phyloP scores from a whole-genome alignment of 2,329 filamentous ascomycete species.

The Tothia fuscella region DNA sequence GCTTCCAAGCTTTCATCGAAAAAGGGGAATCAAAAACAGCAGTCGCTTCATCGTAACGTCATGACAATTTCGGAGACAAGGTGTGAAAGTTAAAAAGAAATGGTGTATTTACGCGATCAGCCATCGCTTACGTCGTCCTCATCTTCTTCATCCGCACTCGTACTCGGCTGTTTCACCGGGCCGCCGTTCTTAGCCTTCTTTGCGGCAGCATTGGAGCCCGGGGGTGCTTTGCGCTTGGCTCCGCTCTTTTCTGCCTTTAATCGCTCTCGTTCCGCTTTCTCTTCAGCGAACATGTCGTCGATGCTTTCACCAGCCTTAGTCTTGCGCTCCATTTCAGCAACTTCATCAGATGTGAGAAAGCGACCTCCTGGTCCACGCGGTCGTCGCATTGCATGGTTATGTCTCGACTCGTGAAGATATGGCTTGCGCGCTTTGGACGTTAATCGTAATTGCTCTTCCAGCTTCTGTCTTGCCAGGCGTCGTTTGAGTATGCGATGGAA shows the following conservation, averaged over 20 bases:
- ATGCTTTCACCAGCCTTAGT: slow-evolving; percentile 25
- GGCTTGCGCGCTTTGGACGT: slow-evolving; percentile 95
- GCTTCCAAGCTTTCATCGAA: no score
- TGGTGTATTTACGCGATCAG: no score
- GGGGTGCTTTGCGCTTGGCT: slow-evolving; percentile 41
- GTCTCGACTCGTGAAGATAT: slow-evolving; percentile 91
- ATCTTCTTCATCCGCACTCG: slow-evolving; percentile 18
- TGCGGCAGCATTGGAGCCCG: slow-evolving; percentile 17
- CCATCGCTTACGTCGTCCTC: slow-evolving; percentile 29
- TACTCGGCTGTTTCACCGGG: slow-evolving; percentile 7
- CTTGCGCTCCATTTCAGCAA: slow-evolving; percentile 71
- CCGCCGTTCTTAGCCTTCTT: slow-evolving; percentile 16
- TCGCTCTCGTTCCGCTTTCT: slow-evolving; percentile 18
- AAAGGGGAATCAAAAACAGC: no score
- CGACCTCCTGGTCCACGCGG: slow-evolving; percentile 87
- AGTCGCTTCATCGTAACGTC: no score
- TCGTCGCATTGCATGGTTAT: slow-evolving; percentile 95
- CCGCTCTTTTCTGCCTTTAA: slow-evolving; percentile 21
- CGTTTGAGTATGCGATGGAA: slow-evolving; percentile 96
- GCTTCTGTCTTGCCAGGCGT: slow-evolving; percentile 78
- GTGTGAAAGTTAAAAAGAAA: no score
- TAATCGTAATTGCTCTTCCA: slow-evolving; percentile 83
- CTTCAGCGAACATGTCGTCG: slow-evolving; percentile 29
- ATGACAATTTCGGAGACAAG: no score
- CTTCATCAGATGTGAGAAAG: slow-evolving; percentile 93